Evolutionary conservation across 1,284 basidiomycete species (phyloP).

Genomic region (Thecaphora thlaspeos): DNA sequence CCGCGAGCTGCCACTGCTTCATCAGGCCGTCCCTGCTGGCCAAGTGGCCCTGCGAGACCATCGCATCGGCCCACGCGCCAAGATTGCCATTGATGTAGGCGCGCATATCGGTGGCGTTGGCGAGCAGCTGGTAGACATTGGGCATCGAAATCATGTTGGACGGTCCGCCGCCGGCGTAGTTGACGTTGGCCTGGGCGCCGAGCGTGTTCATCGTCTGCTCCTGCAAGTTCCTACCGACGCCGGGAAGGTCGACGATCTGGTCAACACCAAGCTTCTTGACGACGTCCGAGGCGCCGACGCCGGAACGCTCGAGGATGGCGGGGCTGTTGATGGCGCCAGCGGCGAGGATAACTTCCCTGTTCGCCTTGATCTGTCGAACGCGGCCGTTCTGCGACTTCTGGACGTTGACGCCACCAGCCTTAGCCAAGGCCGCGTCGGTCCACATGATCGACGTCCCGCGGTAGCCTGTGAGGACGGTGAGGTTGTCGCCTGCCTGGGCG

Average conservation of each 20-base stretch:
- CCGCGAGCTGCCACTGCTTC: slow-evolving; percentile 30
- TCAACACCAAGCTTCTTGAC: slow-evolving; percentile 53
- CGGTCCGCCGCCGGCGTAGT: slow-evolving; percentile 35
- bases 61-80: slow-evolving; percentile 33
- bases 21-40: slow-evolving; percentile 25
- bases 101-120: slow-evolving; percentile 28
- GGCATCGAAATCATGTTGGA: slow-evolving; percentile 46
- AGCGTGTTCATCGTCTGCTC: slow-evolving; percentile 59
- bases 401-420: slow-evolving; percentile 40
- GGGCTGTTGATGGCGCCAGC: slow-evolving; percentile 60
- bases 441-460: slow-evolving; percentile 55
- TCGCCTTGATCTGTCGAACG: slow-evolving; percentile 53
- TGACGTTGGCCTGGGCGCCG: slow-evolving; percentile 27
- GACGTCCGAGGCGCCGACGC: slow-evolving; percentile 58
- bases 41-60: slow-evolving; percentile 35
- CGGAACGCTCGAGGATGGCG: slow-evolving; percentile 59
- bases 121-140: slow-evolving; percentile 26
- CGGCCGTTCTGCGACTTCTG: slow-evolving; percentile 18
- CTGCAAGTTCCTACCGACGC: slow-evolving; percentile 58
- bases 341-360: slow-evolving; percentile 59
- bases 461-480: slow-evolving; percentile 63
- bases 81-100: slow-evolving; percentile 33
- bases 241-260: slow-evolving; percentile 54
- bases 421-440: slow-evolving; percentile 3
- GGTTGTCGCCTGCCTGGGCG: slow-evolving; percentile 61